phyloP scores from a whole-genome alignment of 106 monocot genomes.

The Chionographis japonica region DNA sequence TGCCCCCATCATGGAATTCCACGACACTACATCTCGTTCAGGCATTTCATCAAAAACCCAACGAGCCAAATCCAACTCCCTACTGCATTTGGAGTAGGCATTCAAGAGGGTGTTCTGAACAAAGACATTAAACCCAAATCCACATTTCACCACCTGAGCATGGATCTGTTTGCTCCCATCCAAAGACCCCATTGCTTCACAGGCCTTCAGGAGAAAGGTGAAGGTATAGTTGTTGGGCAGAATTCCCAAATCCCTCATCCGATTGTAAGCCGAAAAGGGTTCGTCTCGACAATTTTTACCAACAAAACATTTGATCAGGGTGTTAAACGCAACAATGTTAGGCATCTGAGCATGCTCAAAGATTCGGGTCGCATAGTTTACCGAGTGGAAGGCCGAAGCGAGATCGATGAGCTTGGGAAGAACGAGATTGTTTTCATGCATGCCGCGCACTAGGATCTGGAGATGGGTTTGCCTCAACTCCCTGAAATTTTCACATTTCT shows the following conservation, averaged over 20 bases:
- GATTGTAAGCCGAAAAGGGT: constrained; percentile 11
- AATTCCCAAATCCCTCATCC: constrained; percentile 3
- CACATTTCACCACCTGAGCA: constrained; percentile 25
- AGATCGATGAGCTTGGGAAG: constrained; percentile 33
- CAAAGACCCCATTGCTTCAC: constrained; percentile 1
- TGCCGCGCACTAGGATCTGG: constrained; percentile 26
- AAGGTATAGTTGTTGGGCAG: constrained; percentile 52
- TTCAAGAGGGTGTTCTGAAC: constrained; percentile 42
- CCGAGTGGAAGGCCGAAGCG: constrained; percentile 15
- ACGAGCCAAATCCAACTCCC: constrained; percentile 16
- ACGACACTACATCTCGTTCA: constrained; percentile 38
- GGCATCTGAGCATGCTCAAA: constrained; percentile 4
- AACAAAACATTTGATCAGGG: constrained; percentile 34
- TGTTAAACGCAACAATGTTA: constrained; percentile 36
- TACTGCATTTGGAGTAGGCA: constrained; percentile 24
- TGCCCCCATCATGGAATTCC: constrained; percentile 37
- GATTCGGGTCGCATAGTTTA: constrained; percentile 20
- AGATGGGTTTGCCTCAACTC: constrained; percentile 40
- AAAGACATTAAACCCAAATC: constrained; percentile 31
- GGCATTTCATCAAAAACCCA: constrained; percentile 50
- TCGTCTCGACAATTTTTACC: constrained; percentile 3
- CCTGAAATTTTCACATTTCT: constrained; percentile 13
- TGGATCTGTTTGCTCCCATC: constrained; percentile 24
- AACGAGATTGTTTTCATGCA: constrained; percentile 11
- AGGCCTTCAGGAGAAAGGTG: constrained; percentile 42